Percentiles rank a stretch among this genome's conserved stretches.
Conservation (phyloP, 441 rosid species). For the Eruca vesicaria region DNA sequence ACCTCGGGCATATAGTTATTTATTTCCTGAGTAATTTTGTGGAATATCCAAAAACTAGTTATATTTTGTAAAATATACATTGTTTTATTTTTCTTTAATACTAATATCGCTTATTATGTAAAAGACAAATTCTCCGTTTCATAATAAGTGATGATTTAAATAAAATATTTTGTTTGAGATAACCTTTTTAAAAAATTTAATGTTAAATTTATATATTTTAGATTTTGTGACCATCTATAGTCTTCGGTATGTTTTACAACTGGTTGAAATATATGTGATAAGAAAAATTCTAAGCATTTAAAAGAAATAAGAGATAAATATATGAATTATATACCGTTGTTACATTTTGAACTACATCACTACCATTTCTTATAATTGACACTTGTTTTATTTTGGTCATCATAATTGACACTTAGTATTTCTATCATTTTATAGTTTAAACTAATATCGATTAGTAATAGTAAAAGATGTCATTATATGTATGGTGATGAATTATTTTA, state of each 20-base stretch:
- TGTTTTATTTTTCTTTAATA: neutral
- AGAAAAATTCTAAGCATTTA: too few relatives aligned
- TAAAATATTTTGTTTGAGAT: neutral
- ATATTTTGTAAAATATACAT: neutral
- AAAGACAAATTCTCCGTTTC: neutral
- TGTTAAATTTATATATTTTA: neutral
- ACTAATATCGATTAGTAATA: too few relatives aligned
- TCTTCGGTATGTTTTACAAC: neutral
- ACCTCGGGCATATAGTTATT: neutral
- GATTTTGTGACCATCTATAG: neutral
- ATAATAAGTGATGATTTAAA: neutral
- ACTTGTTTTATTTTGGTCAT: too few relatives aligned
- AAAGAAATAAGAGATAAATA: too few relatives aligned
- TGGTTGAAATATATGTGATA: neutral
- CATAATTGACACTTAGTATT: too few relatives aligned
- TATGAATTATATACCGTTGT: too few relatives aligned
- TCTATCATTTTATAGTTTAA: too few relatives aligned
- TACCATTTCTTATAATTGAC: too few relatives aligned
- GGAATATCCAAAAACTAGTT: neutral
- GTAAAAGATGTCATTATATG: too few relatives aligned
- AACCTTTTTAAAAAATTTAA: neutral
- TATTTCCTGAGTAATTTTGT: neutral
- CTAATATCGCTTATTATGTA: neutral
- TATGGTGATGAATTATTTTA: too few relatives aligned
- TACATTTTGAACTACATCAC: too few relatives aligned